Conservation (phyloP, 2,329 filamentous ascomycete genomes). For the Stemphylium vesicarium region DNA sequence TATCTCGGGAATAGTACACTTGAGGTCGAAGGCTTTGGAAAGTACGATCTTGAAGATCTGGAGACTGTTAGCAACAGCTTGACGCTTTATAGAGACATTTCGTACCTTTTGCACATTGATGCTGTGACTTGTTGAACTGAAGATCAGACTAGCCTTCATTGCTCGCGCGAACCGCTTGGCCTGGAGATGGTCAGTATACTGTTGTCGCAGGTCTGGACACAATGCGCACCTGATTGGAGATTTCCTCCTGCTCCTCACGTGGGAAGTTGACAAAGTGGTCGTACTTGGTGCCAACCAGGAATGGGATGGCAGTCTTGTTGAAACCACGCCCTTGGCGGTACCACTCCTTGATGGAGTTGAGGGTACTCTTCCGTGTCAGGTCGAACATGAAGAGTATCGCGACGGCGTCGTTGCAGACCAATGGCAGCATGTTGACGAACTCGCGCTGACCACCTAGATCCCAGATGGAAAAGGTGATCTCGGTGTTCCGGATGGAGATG, state of each 20-base stretch:
- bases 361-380: slow-evolving; percentile 93
- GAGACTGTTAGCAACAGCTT: slow-evolving; percentile 32
- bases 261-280: slow-evolving; percentile 99
- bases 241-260: slow-evolving; percentile 96
- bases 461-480: slow-evolving; percentile 99
- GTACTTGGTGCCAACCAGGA: slow-evolving; percentile 96
- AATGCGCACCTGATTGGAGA: slow-evolving; percentile 82
- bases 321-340: slow-evolving; percentile 96
- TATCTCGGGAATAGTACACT: slow-evolving; percentile 98
- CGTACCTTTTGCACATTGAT: slow-evolving; percentile 98
- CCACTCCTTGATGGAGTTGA: slow-evolving; percentile 99
- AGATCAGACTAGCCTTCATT: slow-evolving; percentile 97
- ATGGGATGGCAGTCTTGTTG: slow-evolving; percentile 99
- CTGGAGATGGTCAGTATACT: slow-evolving; percentile 53
- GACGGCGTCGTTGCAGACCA: slow-evolving; percentile 99
- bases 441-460: slow-evolving; percentile 96
- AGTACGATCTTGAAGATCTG: slow-evolving; percentile 99
- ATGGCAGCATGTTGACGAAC: slow-evolving; percentile 98
- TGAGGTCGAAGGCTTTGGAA: slow-evolving; percentile 97
- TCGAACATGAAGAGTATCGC: slow-evolving; percentile 99
- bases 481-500: slow-evolving; percentile 97
- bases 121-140: slow-evolving; percentile 98
- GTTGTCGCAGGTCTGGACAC: background rate
- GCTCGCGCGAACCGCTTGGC: slow-evolving; percentile 95
- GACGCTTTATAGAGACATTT: too few relatives aligned